phyloP scores from a whole-genome alignment of 108 stramenopile species.

The Stephanodiscus triporus region DNA sequence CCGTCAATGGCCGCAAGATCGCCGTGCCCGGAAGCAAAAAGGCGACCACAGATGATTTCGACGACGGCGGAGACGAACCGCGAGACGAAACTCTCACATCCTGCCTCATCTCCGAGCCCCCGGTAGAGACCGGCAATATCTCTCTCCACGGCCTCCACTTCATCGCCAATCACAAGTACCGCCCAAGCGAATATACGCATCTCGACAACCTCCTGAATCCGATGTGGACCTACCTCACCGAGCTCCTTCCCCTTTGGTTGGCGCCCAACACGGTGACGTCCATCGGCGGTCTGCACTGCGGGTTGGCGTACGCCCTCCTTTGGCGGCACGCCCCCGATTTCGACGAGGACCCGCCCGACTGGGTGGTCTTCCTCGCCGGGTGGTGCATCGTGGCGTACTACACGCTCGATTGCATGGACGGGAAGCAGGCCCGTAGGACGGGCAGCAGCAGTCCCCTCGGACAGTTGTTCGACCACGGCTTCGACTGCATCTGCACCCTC shows the following conservation, averaged over 20 bases:
- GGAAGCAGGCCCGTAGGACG: constrained; percentile 96
- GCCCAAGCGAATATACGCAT: constrained; percentile 65
- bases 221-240: constrained; percentile 78
- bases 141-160: constrained; percentile 55
- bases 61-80: not conserved
- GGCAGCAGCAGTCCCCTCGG: constrained; percentile 90
- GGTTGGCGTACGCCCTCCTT: constrained; percentile 55
- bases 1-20: not conserved
- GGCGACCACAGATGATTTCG: not conserved
- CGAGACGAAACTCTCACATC: constrained; percentile 41
- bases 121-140: constrained; percentile 22
- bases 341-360: constrained; percentile 60
- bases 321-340: constrained; percentile 56
- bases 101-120: constrained; percentile 38
- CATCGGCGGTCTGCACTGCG: constrained; percentile 73
- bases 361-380: constrained; percentile 64
- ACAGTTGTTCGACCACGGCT: constrained; percentile 98
- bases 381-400: constrained; percentile 81
- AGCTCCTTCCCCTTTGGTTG: constrained; percentile 81
- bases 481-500: constrained; percentile 90
- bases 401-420: constrained; percentile 98
- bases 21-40: not conserved
- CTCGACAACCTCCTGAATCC: constrained; percentile 85
- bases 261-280: constrained; percentile 93
- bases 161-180: constrained; percentile 84